A percentile compares a stretch with the other conserved stretches of the same genome.
These are phyloP conservation scores for Trichoderma sp. DNA, from an alignment of 2,329 filamentous ascomycete species.

Conservation along the genomic window DNA sequence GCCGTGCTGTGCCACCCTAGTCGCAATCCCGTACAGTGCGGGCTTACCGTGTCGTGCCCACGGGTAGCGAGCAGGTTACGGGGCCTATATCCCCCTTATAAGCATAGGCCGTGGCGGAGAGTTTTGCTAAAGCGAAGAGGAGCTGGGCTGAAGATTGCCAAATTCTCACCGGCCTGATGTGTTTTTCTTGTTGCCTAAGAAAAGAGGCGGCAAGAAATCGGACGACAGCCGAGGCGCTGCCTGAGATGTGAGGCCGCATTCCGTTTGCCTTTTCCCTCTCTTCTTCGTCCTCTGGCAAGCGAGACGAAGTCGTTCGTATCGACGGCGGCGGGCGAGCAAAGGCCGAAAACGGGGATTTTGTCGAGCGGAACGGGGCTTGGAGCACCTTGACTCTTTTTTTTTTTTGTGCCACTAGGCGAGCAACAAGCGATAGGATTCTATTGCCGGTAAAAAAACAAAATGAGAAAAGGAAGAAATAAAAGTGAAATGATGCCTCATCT, in stretches of 20 bases:
- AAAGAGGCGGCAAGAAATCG: background rate
- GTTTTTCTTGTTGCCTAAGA: background rate
- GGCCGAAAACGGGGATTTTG: background rate
- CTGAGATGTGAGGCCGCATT: conserved; percentile 13
- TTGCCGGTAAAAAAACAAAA: background rate
- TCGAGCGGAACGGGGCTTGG: conserved; percentile 5
- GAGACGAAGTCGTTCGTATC: conserved; percentile 1
- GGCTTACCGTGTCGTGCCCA: background rate
- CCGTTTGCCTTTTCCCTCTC: background rate
- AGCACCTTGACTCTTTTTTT: background rate
- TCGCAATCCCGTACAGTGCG: conserved; percentile 21
- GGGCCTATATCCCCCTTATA: background rate
- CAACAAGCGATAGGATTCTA: background rate
- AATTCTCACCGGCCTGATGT: conserved; percentile 23
- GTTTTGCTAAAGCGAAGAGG: conserved; percentile 5
- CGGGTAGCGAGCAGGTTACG: conserved; percentile 14
- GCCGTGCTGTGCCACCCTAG: conserved; percentile 20
- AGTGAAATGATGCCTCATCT: background rate
- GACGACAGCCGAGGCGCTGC: background rate
- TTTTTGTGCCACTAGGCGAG: background rate
- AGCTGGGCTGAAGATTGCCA: background rate
- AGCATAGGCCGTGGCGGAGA: conserved; percentile 6
- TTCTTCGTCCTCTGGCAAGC: background rate
- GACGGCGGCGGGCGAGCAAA: background rate
- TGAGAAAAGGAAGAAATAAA: background rate